Evolutionary conservation across 768 basidiomycete species (phyloP), one percentile per base, ranked within the genome.

Genomic region (Kwoniella sp.): DNA sequence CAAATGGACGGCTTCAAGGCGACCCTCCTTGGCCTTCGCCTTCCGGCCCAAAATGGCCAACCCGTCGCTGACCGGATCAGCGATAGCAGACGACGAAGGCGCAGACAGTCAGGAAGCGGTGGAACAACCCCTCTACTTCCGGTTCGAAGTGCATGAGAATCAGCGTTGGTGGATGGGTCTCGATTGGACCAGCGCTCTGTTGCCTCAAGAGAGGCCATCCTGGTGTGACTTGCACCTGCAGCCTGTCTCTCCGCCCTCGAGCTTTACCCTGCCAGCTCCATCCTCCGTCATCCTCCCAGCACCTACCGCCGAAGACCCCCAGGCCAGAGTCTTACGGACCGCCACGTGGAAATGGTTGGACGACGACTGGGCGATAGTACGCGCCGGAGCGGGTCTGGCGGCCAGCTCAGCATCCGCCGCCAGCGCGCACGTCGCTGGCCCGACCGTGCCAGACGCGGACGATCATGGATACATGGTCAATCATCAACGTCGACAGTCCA

Each of bases 161-260:
- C 90, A 95, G 75, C 81, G 91, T 5, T 93, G 91, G 91, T 96
- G 91, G 91, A 83, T 96, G 82, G 90, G 87, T 11, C 81, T 96
- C 37, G 91, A 95, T 75, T 96, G 88, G 88, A 93, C 91, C 1
- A 86, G 88, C 3, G 89, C 90, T 0, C 80, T 96, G 7, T 81
- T 95, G 14, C 91, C 91, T 0, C 81, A 81, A 15, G 91, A 96
- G 66, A 84, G 90, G 4, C 89, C 91, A 0, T 87, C 88, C 1
- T 96, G 90, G 91, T 80, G 60, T 77, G 78, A 61, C 80, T 87
- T 41, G 78, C 88, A 37, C 79, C 84, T 10, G 83, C 87, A 2
- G 85, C 89, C 3, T 79, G 82, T 61, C 78, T 82, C 5, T 84
- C 91, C 70, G 66, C 80, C 37, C 78, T 87, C 27, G 84, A 87